Evolutionary conservation across 2,329 filamentous ascomycete genomes (phyloP).

Genomic region (Blastomyces gilchristii): DNA sequence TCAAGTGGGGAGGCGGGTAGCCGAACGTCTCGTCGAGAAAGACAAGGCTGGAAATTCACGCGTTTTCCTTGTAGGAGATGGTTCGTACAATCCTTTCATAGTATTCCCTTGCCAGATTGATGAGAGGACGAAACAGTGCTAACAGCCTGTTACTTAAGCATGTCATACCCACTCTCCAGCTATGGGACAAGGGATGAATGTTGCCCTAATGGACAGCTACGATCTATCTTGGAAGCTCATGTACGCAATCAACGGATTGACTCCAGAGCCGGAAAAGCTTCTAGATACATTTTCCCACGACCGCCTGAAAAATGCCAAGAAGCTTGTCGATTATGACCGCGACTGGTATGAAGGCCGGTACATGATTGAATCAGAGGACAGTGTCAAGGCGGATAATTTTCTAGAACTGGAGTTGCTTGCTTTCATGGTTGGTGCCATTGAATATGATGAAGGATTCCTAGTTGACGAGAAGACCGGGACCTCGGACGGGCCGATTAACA

Average conservation of each 20-base stretch:
- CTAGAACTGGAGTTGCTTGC: neutral
- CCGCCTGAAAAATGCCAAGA: slow-evolving; percentile 2
- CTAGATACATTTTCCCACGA: neutral
- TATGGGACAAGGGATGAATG: slow-evolving; percentile 7
- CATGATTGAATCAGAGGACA: neutral
- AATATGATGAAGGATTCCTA: slow-evolving; percentile 4
- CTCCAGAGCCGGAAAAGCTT: slow-evolving; percentile 16
- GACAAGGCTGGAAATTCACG: slow-evolving; percentile 58
- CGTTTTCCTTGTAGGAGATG: slow-evolving; percentile 63
- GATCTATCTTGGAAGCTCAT: slow-evolving; percentile 36
- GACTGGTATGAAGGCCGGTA: neutral
- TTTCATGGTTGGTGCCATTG: slow-evolving; percentile 4
- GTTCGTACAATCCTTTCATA: slow-evolving; percentile 17
- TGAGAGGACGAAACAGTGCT: neutral
- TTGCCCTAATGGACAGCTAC: slow-evolving; percentile 16
- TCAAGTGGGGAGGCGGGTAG: slow-evolving; percentile 60
- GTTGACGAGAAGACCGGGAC: neutral
- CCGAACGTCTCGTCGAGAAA: slow-evolving; percentile 39
- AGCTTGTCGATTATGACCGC: neutral
- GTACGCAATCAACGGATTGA: slow-evolving; percentile 29
- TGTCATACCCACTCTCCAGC: slow-evolving; percentile 7
- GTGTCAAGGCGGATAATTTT: neutral
- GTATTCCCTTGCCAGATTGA: neutral
- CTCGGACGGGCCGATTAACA: slow-evolving; percentile 17
- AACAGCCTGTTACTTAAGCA: neutral